A percentile compares a stretch with the other conserved stretches of the same genome.
Evolutionary conservation across 2,329 filamentous ascomycete species (phyloP).

Genomic region (Microsporum audouinii): DNA sequence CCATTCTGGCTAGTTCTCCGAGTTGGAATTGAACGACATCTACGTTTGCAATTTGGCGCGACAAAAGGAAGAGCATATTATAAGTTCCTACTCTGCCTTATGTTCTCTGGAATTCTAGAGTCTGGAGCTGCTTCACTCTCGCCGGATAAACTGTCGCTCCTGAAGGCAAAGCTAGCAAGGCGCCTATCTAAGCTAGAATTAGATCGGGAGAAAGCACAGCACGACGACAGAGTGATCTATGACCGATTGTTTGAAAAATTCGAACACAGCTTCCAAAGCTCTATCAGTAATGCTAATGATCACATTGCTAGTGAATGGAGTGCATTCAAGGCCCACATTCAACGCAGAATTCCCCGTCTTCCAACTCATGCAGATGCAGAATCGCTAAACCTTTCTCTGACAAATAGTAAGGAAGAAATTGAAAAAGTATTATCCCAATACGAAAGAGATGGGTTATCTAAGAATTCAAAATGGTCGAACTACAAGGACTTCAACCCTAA

Average conservation of each 20-base stretch:
- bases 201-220: constrained; percentile 22
- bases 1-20: constrained; percentile 53
- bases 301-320: constrained; percentile 32
- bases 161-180: constrained; percentile 45
- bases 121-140: constrained; percentile 22
- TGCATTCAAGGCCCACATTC: constrained; percentile 28
- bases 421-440: constrained; percentile 3
- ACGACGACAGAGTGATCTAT: constrained; percentile 14
- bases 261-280: constrained; percentile 19
- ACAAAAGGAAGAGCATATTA: constrained; percentile 41
- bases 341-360: constrained; percentile 35
- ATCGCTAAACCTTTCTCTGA: constrained; percentile 30
- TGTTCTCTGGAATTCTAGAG: constrained; percentile 39
- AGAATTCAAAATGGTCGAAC: neutral
- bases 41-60: constrained; percentile 21
- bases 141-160: constrained; percentile 28
- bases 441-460: neutral
- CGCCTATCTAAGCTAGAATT: constrained; percentile 48
- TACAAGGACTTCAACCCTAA: neutral
- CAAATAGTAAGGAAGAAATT: constrained; percentile 27
- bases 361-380: constrained; percentile 25
- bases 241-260: constrained; percentile 22
- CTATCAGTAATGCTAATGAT: constrained; percentile 21
- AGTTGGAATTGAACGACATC: constrained; percentile 44
- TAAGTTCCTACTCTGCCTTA: constrained; percentile 45